These are phyloP conservation scores for Suillus subaureus DNA, from an alignment of 768 basidiomycete genomes.

Conservation along the genomic window DNA sequence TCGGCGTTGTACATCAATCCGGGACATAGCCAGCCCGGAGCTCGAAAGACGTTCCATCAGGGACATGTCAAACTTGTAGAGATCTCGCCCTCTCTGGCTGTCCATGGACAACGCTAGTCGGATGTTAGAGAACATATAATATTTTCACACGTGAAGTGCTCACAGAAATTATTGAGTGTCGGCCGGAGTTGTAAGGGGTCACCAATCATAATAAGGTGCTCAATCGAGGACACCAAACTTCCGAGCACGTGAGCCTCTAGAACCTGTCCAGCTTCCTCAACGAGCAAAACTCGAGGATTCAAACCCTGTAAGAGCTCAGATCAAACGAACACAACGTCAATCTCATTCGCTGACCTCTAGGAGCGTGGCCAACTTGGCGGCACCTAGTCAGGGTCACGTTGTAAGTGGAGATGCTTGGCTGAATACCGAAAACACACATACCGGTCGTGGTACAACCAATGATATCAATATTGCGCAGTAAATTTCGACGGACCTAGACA, in stretches of 20 bases:
- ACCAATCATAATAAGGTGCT: conserved; percentile 80
- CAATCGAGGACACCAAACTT: conserved; percentile 61
- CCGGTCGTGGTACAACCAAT: conserved; percentile 82
- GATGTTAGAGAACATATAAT: not conserved
- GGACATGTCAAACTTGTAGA: conserved; percentile 72
- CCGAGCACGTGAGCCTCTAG: conserved; percentile 76
- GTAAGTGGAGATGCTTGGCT: not conserved
- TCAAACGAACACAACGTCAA: not conserved
- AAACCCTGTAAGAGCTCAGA: conserved; percentile 44
- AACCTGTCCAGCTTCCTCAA: conserved; percentile 85
- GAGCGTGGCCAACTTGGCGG: conserved; percentile 63
- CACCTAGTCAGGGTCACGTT: conserved; percentile 43
- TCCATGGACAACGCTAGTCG: conserved; percentile 69
- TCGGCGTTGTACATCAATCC: conserved; percentile 69
- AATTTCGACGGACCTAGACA: conserved; percentile 51
- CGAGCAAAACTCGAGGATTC: conserved; percentile 61
- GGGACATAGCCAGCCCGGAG: conserved; percentile 64
- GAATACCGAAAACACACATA: conserved; percentile 25
- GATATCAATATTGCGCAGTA: conserved; percentile 58
- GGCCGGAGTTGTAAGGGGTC: conserved; percentile 79
- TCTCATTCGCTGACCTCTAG: conserved; percentile 45
- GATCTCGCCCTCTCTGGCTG: conserved; percentile 49
- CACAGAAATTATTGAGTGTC: conserved; percentile 63
- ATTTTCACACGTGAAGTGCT: conserved; percentile 17
- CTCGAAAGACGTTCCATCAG: conserved; percentile 73